Evolutionary conservation across 768 basidiomycete genomes (phyloP).

Genomic region (Heimioporus sp.): DNA sequence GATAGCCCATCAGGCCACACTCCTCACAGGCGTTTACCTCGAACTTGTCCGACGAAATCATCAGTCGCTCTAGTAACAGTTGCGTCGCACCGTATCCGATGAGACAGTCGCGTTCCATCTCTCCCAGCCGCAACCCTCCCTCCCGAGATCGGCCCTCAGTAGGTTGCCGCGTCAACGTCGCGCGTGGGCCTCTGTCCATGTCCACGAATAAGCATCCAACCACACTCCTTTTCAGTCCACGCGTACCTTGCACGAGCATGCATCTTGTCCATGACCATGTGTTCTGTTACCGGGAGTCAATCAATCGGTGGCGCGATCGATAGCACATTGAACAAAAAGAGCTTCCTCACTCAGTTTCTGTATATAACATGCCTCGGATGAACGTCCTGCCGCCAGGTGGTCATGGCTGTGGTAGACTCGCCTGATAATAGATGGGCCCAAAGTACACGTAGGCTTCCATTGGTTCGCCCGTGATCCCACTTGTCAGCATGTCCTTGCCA

Average conservation of each 20-base stretch:
- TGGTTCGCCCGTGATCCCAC: constrained; percentile 96
- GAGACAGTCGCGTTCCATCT: constrained; percentile 99
- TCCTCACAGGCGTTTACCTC: constrained; percentile 94
- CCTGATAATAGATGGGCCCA: constrained; percentile 98
- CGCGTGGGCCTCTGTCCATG: constrained; percentile 81
- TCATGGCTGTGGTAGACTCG: constrained; percentile 21
- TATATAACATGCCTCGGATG: background rate
- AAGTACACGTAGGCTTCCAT: constrained; percentile 98
- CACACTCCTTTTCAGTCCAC: background rate
- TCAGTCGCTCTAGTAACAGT: constrained; percentile 90
- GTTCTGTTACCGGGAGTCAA: constrained; percentile 50
- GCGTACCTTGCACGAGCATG: constrained; percentile 91
- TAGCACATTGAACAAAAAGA: background rate
- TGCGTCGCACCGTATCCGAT: constrained; percentile 99
- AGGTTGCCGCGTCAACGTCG: constrained; percentile 94
- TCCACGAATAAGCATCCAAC: constrained; percentile 2
- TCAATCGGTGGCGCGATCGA: background rate
- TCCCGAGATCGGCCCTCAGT: constrained; percentile 98
- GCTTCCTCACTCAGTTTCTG: constrained; percentile 87
- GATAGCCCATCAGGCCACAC: constrained; percentile 93
- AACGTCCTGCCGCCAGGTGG: too few relatives aligned
- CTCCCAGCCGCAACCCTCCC: constrained; percentile 93
- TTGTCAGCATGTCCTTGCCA: constrained; percentile 99
- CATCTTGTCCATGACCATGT: constrained; percentile 99
- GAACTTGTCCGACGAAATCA: constrained; percentile 99